Evolutionary conservation across 2,329 filamentous ascomycete genomes (phyloP), one percentile per base, ranked within the genome.

Genomic region (Calonectria pseudoturangicola): DNA sequence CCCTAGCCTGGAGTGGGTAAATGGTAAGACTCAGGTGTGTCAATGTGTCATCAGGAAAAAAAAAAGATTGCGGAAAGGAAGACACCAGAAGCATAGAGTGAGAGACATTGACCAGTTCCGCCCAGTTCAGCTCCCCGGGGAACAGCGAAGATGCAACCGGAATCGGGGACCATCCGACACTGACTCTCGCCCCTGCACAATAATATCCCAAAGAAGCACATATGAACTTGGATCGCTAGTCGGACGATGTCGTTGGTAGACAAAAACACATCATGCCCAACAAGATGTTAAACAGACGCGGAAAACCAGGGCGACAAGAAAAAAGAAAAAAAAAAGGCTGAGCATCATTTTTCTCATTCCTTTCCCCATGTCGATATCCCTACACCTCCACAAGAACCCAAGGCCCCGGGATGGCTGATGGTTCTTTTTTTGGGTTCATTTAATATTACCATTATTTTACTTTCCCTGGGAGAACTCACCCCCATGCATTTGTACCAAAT

Each of bases 361-460:
- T 36, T 13, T 47, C 66, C 33, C 18, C 25, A 51, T 51, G 45
- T 47, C 56, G 8, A 51, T 63, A 54, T 27, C 45, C 36, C 33
- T 45, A 69, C 56, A 41, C 66, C 54, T 69, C 56, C 45, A 45
- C 39, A 39, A 27, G 27, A 63, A 54, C 56, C 56, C 56, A 48
- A 69, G 33, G 25, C 18, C 56, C 36, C 28, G 66, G 66, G 54
- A 43, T 69, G 56, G 8, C 39, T 12, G 18, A 63, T 41, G 39
- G 16, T 63, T 50, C 33, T 50, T 62, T 68, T 68, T 68, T 63
- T 62, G 54, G 45, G 25, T 66, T 66, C 66, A 48, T 62, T 39
- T 48, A 51, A 50, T 45, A 33, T 30, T 28, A 43, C 36, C 54
- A 28, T 27, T 41, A 47, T 62, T 47, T 47, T 48, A 69, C 56